phyloP scores from a whole-genome alignment of 257 asterid genomes.

The Prunella vulgaris region DNA sequence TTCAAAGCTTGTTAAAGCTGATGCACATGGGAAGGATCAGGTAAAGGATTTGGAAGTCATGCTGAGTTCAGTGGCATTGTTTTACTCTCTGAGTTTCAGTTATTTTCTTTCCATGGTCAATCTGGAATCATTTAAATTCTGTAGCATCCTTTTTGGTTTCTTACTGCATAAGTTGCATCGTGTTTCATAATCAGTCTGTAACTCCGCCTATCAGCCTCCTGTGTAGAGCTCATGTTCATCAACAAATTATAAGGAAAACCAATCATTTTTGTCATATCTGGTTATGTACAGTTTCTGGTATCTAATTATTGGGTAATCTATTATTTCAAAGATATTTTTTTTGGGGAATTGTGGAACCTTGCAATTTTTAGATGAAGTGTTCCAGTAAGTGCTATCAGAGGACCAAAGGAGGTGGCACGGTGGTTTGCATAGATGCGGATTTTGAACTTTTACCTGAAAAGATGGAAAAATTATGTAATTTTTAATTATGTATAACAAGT shows the following conservation, averaged over 20 bases:
- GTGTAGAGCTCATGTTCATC: background rate
- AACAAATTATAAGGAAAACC: background rate
- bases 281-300: background rate
- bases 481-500: background rate
- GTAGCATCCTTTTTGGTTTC: background rate
- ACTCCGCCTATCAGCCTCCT: background rate
- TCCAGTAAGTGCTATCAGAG: background rate
- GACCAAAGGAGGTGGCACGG: background rate
- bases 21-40: slow-evolving; percentile 95
- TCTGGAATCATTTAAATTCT: background rate
- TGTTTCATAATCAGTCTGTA: background rate
- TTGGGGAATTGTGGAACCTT: background rate
- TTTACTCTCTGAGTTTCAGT: background rate
- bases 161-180: background rate
- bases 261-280: background rate
- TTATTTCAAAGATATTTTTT: background rate
- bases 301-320: background rate
- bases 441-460: background rate
- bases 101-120: slow-evolving; percentile 12
- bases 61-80: slow-evolving; percentile 11
- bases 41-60: slow-evolving; percentile 30
- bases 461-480: background rate
- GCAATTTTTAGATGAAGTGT: background rate
- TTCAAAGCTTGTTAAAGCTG: slow-evolving; percentile 95
- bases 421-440: background rate